These are phyloP conservation scores for Colletotrichum chlorophyti DNA, from an alignment of 2,329 filamentous ascomycete genomes.

Conservation along the genomic window DNA sequence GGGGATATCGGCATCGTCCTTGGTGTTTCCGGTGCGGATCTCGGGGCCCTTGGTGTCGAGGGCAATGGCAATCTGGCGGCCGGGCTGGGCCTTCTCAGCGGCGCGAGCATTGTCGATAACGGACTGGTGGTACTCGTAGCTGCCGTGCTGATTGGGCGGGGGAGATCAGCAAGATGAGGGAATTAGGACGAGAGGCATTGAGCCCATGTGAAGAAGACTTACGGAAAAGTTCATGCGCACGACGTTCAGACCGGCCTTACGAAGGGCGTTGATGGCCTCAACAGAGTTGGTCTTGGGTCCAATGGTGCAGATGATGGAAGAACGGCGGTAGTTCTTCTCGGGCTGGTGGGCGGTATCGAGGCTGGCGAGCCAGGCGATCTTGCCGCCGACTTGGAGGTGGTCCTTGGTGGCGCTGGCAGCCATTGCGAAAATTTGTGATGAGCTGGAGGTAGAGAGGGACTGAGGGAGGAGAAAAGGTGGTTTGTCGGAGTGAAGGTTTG, in stretches of 20 bases:
- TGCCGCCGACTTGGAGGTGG: constrained; percentile 80
- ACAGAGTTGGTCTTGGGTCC: constrained; percentile 99
- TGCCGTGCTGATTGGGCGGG: constrained; percentile 63
- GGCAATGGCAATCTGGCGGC: constrained; percentile 93
- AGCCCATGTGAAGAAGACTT: neutral
- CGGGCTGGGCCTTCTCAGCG: constrained; percentile 78
- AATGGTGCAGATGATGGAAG: constrained; percentile 98
- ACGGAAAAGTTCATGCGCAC: constrained; percentile 98
- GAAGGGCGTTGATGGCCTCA: constrained; percentile 94
- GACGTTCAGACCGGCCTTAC: constrained; percentile 90
- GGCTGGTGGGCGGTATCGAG: constrained; percentile 92
- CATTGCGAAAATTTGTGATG: constrained; percentile 46
- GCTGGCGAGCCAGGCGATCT: constrained; percentile 69
- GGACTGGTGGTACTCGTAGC: constrained; percentile 96
- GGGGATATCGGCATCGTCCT: constrained; percentile 88
- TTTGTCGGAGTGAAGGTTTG: too few relatives aligned
- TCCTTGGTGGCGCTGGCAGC: constrained; percentile 78
- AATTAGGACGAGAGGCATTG: neutral
- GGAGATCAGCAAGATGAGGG: constrained; percentile 9
- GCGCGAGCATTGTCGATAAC: constrained; percentile 95
- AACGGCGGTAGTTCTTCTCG: constrained; percentile 89
- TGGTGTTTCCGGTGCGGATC: constrained; percentile 70
- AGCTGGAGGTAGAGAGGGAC: neutral
- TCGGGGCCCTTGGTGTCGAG: constrained; percentile 75
- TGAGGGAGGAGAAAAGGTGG: neutral